Conservation (phyloP, 305 asterid genomes). For the Fraxinus albicans region DNA sequence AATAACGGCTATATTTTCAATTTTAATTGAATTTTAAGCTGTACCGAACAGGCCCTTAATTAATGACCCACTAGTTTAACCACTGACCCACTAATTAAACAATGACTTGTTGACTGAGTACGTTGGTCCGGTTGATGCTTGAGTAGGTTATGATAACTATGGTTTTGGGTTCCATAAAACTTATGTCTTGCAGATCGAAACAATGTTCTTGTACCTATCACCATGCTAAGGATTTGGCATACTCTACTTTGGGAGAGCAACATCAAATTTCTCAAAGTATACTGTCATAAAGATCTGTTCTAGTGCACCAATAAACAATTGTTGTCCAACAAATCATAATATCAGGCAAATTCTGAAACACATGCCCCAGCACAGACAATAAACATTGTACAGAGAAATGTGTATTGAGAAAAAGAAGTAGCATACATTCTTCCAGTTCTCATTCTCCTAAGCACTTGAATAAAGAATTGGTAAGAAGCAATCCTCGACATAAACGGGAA, state of each 20-base stretch:
- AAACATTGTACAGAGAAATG: background rate
- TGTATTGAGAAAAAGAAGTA: background rate
- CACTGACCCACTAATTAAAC: too few relatives aligned
- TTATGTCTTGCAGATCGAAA: background rate
- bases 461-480: background rate
- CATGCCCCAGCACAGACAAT: background rate
- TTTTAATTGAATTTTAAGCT: too few relatives aligned
- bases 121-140: background rate
- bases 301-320: conserved; percentile 17
- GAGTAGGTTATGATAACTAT: background rate
- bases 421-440: background rate
- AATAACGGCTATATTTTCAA: too few relatives aligned
- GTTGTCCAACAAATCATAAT: conserved; percentile 7
- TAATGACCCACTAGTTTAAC: too few relatives aligned
- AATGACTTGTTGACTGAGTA: background rate
- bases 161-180: background rate
- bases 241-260: background rate
- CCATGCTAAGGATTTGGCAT: background rate
- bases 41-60: too few relatives aligned
- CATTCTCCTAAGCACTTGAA: background rate
- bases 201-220: background rate
- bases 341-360: background rate
- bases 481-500: background rate
- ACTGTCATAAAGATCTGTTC: background rate
- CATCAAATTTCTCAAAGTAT: background rate